Percentiles rank a stretch among this genome's conserved stretches.
Evolutionary conservation across 2,329 filamentous ascomycete species (phyloP).

Genomic region (Truncatella angustata): DNA sequence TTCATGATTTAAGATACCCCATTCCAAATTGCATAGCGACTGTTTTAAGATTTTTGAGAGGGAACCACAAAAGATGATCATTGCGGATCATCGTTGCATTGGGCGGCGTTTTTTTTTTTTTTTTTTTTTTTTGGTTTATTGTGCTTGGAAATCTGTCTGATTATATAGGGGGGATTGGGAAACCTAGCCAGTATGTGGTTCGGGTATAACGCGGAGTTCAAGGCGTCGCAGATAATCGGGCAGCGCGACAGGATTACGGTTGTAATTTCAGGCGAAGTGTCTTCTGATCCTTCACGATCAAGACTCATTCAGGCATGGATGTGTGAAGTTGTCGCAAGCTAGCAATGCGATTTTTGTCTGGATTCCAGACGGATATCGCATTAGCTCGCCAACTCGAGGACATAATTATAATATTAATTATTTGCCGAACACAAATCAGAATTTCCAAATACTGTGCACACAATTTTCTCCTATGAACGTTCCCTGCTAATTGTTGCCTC

Average conservation of each 20-base stretch:
- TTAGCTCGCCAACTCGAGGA: no score
- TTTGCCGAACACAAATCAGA: no score
- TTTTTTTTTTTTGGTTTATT: conserved; percentile 14
- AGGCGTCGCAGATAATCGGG: neutral
- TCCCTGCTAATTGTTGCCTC: no score
- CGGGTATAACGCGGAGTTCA: neutral
- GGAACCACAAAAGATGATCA: conserved; percentile 24
- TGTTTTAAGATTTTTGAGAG: conserved; percentile 36
- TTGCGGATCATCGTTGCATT: conserved; percentile 31
- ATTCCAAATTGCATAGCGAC: conserved; percentile 56
- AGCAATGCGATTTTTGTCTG: no score
- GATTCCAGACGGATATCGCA: no score
- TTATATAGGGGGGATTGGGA: conserved; percentile 2
- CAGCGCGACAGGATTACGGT: neutral
- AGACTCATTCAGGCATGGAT: no score
- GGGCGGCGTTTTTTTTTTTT: conserved; percentile 27
- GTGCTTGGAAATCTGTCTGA: neutral
- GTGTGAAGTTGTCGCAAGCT: no score
- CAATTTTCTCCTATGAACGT: no score
- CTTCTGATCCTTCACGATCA: neutral
- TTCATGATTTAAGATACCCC: conserved; percentile 32
- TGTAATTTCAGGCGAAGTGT: neutral
- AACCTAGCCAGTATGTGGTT: neutral
- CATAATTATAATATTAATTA: no score
- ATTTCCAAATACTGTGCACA: no score